Evolutionary conservation across 2,329 filamentous ascomycete species (phyloP).

Genomic region (Fusarium pseudocircinatum): DNA sequence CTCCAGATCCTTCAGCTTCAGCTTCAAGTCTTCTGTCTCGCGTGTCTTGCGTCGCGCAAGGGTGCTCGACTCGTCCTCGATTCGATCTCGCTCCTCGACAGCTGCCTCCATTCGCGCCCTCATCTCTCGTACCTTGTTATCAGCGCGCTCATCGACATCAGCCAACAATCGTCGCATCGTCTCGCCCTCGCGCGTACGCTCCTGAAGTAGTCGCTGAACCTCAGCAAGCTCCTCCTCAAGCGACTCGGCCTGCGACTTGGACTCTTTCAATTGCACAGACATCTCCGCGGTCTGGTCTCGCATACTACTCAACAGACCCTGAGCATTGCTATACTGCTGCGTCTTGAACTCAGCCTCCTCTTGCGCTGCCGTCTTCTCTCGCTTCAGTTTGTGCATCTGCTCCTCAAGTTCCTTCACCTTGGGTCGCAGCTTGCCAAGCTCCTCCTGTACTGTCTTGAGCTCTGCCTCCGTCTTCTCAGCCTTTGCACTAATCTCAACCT

Average conservation of each 20-base stretch:
- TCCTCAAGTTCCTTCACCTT: constrained; percentile 76
- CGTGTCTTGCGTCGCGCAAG: constrained; percentile 79
- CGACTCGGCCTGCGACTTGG: constrained; percentile 81
- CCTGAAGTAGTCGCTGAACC: constrained; percentile 83
- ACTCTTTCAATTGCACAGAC: constrained; percentile 90
- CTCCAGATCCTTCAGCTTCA: constrained; percentile 83
- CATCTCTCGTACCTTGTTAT: constrained; percentile 87
- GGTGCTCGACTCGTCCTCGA: constrained; percentile 88
- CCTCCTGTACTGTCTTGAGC: constrained; percentile 76
- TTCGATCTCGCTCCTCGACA: constrained; percentile 91
- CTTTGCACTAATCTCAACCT: constrained; percentile 78
- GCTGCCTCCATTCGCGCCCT: constrained; percentile 87
- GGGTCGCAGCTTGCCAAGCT: constrained; percentile 72
- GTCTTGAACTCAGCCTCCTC: constrained; percentile 87
- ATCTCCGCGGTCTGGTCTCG: constrained; percentile 91
- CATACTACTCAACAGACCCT: constrained; percentile 90
- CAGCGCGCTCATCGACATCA: constrained; percentile 85
- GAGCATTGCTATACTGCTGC: constrained; percentile 85
- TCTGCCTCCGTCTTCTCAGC: constrained; percentile 78
- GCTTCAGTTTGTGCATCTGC: constrained; percentile 72
- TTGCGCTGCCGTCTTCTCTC: constrained; percentile 72
- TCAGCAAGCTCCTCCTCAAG: constrained; percentile 93
- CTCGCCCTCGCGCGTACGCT: constrained; percentile 90
- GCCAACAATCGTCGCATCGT: constrained; percentile 91
- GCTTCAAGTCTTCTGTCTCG: constrained; percentile 87